Evolutionary conservation across 2,329 filamentous ascomycete genomes (phyloP), one percentile per base, ranked within the genome.

Genomic region (Leptographium flavum): DNA sequence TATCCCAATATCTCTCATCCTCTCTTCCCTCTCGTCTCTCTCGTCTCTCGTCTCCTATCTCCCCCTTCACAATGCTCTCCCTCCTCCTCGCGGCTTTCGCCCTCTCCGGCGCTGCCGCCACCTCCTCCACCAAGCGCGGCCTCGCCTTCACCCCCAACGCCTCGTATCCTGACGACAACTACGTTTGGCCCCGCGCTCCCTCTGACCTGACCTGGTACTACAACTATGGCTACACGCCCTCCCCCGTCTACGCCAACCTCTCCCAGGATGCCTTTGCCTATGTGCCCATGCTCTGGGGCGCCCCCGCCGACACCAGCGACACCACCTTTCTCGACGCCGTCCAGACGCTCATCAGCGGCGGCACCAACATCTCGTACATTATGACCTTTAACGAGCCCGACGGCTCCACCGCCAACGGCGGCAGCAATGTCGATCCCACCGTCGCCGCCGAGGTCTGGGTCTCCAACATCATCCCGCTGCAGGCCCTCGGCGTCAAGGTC

Each of bases 381-480:
- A 65, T 90, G n/a, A 72, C 68, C 25, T 88, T 87, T 67, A 90
- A 92, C 61, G 85, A 92, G 57, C 85, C 85, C 0, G 82, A 90
- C 56, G 75, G 73, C 15, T 59, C 64, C 3, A 51, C 55, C 1
- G 54, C 57, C 2, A 70, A 65, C 9, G 81, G 81, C 35, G 84
- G 84, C 4, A 81, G 74, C 50, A 65, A 74, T 50, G 63, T 88
- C 21, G 57, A 66, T 2, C 76, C 82, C 0, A 57, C 64, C 9
- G 58, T 63, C 1, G 85, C 84, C 0, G 85, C 84, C 2, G 59
- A 69, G 43, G 70, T 76, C 8, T 92, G 83, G 83, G 76, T 81
- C 28, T 66, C 68, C 35, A 77, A 87, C 55, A 76, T 92, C 46
- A 73, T 83, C 52, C 84, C 85, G 0, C 64, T 92, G 47, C 69